A percentile compares a stretch with the other conserved stretches of the same genome.
Evolutionary conservation across 768 basidiomycete species (phyloP).

Genomic region (Pulveroboletus sp.): DNA sequence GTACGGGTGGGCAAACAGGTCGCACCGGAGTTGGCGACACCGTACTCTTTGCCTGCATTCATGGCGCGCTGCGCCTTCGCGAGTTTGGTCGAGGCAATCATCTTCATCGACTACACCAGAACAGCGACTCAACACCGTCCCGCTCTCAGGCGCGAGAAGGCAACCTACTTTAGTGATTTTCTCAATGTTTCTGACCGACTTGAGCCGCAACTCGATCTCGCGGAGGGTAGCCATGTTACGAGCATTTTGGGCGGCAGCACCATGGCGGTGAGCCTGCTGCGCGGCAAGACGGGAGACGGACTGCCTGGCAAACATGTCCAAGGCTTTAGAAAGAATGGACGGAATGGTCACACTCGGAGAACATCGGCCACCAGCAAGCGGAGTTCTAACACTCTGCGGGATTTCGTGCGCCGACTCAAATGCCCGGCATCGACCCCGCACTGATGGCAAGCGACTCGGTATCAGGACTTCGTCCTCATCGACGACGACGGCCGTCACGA

Average conservation of each 20-base stretch:
- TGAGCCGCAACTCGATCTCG: conserved; percentile 93
- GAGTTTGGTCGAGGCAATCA: conserved; percentile 98
- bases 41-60: conserved; percentile 87
- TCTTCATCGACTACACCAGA: conserved; percentile 83
- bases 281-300: conserved; percentile 40
- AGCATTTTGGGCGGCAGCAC: conserved; percentile 43
- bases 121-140: conserved; percentile 3
- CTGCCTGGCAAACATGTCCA: conserved; percentile 47
- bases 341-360: conserved; percentile 16
- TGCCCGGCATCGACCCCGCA: conserved; percentile 21
- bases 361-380: conserved; percentile 39
- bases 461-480: conserved; percentile 11
- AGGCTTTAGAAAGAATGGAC: conserved; percentile 1
- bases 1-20: conserved; percentile 2
- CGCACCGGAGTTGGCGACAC: conserved; percentile 82
- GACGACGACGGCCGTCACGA: conserved; percentile 12
- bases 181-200: conserved; percentile 97
- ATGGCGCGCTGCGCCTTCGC: conserved; percentile 94
- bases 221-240: conserved; percentile 96
- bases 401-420: conserved; percentile 21
- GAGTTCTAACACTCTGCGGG: conserved; percentile 19
- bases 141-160: background rate
- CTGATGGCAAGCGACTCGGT: conserved; percentile 8
- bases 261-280: conserved; percentile 36
- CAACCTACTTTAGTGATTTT: conserved; percentile 93